These are phyloP conservation scores for Dunaliella salina DNA, from an alignment of 163 green algal genomes.

Conservation along the genomic window DNA sequence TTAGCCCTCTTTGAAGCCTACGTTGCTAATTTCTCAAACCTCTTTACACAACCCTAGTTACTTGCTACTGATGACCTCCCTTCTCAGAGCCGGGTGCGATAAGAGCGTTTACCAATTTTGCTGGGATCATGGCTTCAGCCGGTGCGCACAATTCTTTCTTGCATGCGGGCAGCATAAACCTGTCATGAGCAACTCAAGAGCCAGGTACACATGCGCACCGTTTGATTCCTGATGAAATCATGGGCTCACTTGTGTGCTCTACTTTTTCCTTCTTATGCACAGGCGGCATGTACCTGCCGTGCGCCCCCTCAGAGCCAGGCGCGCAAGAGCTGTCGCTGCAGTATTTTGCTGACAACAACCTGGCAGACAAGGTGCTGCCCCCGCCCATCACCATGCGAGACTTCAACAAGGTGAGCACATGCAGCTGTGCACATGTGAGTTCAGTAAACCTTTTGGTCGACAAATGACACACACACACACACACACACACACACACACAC, in stretches of 20 bases:
- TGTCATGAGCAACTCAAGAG: constrained; percentile 50
- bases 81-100: too few relatives aligned
- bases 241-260: too few relatives aligned
- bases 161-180: constrained; percentile 30
- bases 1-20: too few relatives aligned
- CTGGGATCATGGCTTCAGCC: not conserved
- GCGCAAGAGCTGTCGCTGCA: constrained; percentile 54
- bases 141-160: not conserved
- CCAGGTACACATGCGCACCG: constrained; percentile 47
- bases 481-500: too few relatives aligned
- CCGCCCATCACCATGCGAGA: constrained; percentile 84
- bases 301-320: constrained; percentile 42
- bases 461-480: too few relatives aligned
- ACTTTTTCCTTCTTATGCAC: too few relatives aligned
- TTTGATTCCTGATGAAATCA: too few relatives aligned
- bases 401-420: constrained; percentile 73
- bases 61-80: too few relatives aligned
- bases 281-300: constrained; percentile 50
- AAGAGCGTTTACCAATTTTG: too few relatives aligned
- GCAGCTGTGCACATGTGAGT: too few relatives aligned
- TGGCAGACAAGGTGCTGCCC: constrained; percentile 67
- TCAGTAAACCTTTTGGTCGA: not conserved
- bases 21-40: too few relatives aligned
- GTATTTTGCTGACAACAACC: constrained; percentile 60
- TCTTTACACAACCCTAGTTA: too few relatives aligned